These are phyloP conservation scores for Quercus bicolor DNA, from an alignment of 306 rosid species.

Conservation along the genomic window DNA sequence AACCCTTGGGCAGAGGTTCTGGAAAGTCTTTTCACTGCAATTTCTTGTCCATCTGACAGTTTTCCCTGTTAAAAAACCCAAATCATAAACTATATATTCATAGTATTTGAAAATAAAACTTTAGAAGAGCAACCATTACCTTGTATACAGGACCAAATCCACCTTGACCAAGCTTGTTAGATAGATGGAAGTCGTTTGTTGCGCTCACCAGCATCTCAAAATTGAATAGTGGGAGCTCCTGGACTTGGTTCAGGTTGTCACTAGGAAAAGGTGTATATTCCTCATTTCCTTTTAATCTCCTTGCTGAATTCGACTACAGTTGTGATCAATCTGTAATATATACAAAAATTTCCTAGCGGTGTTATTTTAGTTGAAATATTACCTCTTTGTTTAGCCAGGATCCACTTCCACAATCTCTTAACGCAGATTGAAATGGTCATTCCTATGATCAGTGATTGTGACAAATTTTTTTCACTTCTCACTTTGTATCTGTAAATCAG, in stretches of 20 bases:
- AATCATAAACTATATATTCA: background rate
- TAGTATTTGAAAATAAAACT: background rate
- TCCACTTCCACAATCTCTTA: slow-evolving; percentile 15
- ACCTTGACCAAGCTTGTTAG: slow-evolving; percentile 31
- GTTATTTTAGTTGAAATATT: background rate
- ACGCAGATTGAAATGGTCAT: background rate
- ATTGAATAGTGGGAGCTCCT: slow-evolving; percentile 26
- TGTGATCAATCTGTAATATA: background rate
- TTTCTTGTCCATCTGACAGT: slow-evolving; percentile 32
- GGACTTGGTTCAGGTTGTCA: slow-evolving; percentile 1
- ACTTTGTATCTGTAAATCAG: background rate
- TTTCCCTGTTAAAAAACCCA: slow-evolving; percentile 20
- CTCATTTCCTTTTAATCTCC: background rate
- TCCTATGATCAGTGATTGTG: background rate
- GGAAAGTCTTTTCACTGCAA: slow-evolving; percentile 45
- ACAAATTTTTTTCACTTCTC: background rate
- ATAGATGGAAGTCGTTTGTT: slow-evolving; percentile 21
- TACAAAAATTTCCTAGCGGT: background rate
- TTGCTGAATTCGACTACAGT: background rate
- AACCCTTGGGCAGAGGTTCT: slow-evolving; percentile 38
- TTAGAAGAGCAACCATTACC: slow-evolving; percentile 3
- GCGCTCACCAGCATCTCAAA: slow-evolving; percentile 16
- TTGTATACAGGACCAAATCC: slow-evolving; percentile 34
- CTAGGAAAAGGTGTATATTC: background rate
- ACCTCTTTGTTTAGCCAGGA: slow-evolving; percentile 6